Conservation (phyloP, 257 asterid species). For the Solanum rostratum region DNA sequence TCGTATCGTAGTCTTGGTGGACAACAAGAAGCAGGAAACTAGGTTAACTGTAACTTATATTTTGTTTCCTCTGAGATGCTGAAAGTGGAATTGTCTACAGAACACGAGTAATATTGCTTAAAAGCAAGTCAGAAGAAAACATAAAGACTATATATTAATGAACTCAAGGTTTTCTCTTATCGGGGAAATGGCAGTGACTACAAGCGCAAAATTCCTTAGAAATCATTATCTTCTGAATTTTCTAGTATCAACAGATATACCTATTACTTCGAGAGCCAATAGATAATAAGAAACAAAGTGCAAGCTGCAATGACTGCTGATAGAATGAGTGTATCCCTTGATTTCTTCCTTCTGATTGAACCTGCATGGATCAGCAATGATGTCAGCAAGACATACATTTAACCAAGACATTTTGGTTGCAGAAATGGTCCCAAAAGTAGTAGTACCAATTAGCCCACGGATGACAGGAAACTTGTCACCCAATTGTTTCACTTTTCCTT, state of each 20-base stretch:
- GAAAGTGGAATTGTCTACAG: neutral
- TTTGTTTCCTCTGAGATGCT: neutral
- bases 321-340: conserved; percentile 90
- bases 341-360: conserved; percentile 73
- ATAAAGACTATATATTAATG: neutral
- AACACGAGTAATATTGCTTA: neutral
- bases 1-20: neutral
- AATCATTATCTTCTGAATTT: conserved; percentile 5
- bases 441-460: conserved; percentile 81
- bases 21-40: neutral
- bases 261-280: conserved; percentile 87
- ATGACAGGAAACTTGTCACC: conserved; percentile 84
- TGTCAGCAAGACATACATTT: neutral
- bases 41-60: neutral
- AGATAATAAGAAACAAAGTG: conserved; percentile 83
- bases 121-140: neutral
- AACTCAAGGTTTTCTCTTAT: neutral
- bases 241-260: neutral
- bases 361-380: conserved; percentile 36
- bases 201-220: conserved; percentile 18
- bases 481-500: conserved; percentile 82
- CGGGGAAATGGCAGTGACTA: conserved; percentile 4
- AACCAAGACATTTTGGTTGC: neutral
- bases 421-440: neutral
- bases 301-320: conserved; percentile 97